Conservation (phyloP, 331 rosid species). For the Dryas integrifolia region DNA sequence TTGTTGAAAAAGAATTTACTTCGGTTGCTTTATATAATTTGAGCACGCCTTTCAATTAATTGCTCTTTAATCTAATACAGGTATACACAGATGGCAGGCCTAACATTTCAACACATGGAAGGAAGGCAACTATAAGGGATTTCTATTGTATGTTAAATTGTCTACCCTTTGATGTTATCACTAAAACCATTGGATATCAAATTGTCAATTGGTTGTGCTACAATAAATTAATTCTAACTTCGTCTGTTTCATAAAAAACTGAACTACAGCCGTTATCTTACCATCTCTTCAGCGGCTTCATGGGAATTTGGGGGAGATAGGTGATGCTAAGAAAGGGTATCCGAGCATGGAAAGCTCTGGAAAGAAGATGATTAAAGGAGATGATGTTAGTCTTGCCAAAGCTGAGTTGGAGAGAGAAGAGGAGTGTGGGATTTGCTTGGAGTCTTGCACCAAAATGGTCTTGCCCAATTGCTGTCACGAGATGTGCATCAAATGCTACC, state of each 20-base stretch:
- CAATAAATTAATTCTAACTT: constrained; percentile 4
- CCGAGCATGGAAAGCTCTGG: constrained; percentile 42
- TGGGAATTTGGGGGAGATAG: constrained; percentile 56
- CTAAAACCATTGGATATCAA: background rate
- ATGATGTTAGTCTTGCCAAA: constrained; percentile 42
- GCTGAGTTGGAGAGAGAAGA: constrained; percentile 82
- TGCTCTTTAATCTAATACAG: constrained; percentile 34
- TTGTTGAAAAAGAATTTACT: constrained; percentile 14
- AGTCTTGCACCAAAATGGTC: constrained; percentile 91
- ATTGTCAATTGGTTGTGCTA: background rate
- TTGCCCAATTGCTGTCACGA: constrained; percentile 92
- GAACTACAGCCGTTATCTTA: constrained; percentile 51
- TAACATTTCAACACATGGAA: constrained; percentile 53
- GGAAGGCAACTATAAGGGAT: constrained; percentile 76
- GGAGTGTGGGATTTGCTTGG: constrained; percentile 96
- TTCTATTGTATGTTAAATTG: constrained; percentile 61
- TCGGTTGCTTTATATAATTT: constrained; percentile 12
- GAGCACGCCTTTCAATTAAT: constrained; percentile 22
- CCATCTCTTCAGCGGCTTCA: constrained; percentile 93
- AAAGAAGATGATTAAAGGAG: constrained; percentile 44
- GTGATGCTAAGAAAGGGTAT: constrained; percentile 40
- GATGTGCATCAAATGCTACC: constrained; percentile 98
- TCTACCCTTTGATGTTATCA: constrained; percentile 6
- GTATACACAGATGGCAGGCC: constrained; percentile 81
- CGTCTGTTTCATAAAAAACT: constrained; percentile 3